Evolutionary conservation across 345 rosid genomes (phyloP).

Genomic region (Citropsis articulata): DNA sequence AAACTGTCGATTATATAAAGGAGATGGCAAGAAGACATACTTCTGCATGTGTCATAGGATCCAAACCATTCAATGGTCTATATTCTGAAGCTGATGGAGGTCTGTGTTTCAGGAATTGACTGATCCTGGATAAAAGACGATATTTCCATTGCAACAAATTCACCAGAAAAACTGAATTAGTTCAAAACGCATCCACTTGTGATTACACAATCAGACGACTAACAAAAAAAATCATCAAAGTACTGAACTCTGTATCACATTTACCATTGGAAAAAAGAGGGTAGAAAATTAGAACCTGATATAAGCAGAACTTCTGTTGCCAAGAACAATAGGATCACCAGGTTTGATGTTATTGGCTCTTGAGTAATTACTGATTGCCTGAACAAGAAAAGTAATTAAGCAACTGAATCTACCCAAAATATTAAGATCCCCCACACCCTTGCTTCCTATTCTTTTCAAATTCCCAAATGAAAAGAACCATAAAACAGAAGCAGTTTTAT

Average conservation of each 20-base stretch:
- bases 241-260: neutral
- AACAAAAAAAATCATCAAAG: constrained; percentile 7
- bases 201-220: constrained; percentile 6
- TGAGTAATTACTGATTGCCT: constrained; percentile 76
- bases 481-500: neutral
- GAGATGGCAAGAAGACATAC: constrained; percentile 43
- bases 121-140: constrained; percentile 51
- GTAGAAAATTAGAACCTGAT: constrained; percentile 48
- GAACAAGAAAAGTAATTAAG: constrained; percentile 15
- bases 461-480: neutral
- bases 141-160: constrained; percentile 15
- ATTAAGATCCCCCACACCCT: neutral
- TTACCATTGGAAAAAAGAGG: neutral
- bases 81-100: constrained; percentile 70
- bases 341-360: constrained; percentile 77
- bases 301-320: constrained; percentile 80
- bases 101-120: constrained; percentile 70
- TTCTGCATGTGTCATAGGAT: constrained; percentile 91
- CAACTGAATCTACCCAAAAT: neutral
- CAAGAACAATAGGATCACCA: constrained; percentile 66
- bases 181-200: neutral
- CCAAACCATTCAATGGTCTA: constrained; percentile 76
- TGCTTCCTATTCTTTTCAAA: neutral
- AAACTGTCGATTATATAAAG: neutral
- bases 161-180: constrained; percentile 9